A percentile compares a stretch with the other conserved stretches of the same genome.
phyloP scores from a whole-genome alignment of 2,329 filamentous ascomycete genomes.

The Claviceps digitariae region DNA sequence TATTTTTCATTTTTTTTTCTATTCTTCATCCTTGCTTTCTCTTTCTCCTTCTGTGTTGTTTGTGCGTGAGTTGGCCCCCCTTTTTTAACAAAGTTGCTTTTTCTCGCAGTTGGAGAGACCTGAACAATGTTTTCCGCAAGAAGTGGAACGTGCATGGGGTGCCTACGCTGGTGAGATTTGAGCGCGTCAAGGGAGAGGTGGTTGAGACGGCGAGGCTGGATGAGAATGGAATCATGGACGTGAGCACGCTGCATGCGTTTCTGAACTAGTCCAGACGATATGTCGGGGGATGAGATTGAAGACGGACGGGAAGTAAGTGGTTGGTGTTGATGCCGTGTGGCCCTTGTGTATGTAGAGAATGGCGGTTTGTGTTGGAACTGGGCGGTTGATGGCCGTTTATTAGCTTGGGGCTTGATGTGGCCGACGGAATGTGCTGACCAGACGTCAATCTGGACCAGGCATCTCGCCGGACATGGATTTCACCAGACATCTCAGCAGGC shows the following conservation, averaged over 20 bases:
- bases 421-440: no score
- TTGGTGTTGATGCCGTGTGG: neutral
- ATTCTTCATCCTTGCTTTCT: neutral
- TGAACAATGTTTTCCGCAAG: constrained; percentile 19
- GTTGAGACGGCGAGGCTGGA: constrained; percentile 6
- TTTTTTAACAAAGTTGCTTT: neutral
- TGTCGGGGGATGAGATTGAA: no score
- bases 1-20: neutral
- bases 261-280: neutral
- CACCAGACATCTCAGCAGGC: no score
- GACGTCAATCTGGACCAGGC: neutral
- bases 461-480: no score
- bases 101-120: constrained; percentile 20
- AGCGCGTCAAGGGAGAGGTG: constrained; percentile 16
- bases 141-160: constrained; percentile 21
- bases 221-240: constrained; percentile 4
- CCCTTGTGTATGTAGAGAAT: neutral
- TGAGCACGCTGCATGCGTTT: constrained; percentile 1
- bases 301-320: no score
- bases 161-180: constrained; percentile 21
- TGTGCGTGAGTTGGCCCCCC: no score
- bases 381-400: no score
- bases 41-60: neutral
- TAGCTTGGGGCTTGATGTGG: no score
- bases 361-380: neutral